Percentiles rank a stretch among this genome's conserved stretches.
Conservation (phyloP, 108 stramenopile species). For the Discostella stelligeroides region DNA sequence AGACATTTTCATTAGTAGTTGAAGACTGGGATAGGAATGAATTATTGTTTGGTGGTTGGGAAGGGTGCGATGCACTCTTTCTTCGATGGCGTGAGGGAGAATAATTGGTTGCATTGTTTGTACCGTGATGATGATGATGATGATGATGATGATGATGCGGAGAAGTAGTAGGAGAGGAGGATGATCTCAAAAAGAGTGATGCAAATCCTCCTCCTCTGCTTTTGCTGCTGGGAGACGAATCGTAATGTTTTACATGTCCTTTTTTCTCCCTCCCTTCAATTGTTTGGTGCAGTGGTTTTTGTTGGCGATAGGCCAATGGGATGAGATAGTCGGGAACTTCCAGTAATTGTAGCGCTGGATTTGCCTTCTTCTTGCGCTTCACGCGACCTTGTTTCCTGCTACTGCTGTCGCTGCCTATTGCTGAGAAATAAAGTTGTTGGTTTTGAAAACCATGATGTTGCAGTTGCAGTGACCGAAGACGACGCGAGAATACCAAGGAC, state of each 20-base stretch:
- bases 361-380: no score
- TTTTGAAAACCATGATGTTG: background rate
- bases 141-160: background rate
- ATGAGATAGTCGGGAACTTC: slow-evolving; percentile 29
- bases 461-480: no score
- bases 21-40: background rate
- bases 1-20: no score
- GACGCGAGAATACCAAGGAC: no score
- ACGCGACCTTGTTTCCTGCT: no score
- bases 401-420: background rate
- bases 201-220: slow-evolving; percentile 3
- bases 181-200: no score
- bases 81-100: background rate
- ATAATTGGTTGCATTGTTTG: no score
- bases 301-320: slow-evolving; percentile 30
- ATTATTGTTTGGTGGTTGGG: background rate
- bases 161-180: background rate
- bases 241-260: background rate
- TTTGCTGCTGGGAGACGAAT: background rate
- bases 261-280: background rate
- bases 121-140: background rate
- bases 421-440: background rate
- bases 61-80: background rate
- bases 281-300: background rate
- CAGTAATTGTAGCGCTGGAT: background rate